Base-by-base conservation (phyloP, 768 basidiomycete genomes). In the Boletellus ananiceps region DNA sequence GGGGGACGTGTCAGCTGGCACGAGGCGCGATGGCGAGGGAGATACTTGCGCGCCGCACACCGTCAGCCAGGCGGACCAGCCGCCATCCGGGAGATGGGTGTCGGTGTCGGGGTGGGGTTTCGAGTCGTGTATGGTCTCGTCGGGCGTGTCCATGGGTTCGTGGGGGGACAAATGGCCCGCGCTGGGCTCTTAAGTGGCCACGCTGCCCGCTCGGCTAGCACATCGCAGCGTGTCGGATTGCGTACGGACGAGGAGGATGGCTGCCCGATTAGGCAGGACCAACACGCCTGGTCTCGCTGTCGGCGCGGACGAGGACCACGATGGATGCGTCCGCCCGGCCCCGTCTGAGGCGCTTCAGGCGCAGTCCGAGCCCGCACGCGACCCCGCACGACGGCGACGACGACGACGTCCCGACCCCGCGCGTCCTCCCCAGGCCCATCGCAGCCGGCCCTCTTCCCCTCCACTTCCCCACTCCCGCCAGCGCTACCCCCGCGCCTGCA, bases 371-470 rank as follows among this genome's bases (percentile, higher is more conserved):
- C 43, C 57, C 53, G 11, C n/a, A n/a, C n/a, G n/a, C n/a, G n/a
- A n/a, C n/a, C n/a, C 48, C 50, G n/a, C 53, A 52, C 25, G 61
- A 59, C 19, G 19, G 19, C 6, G 66, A 66, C 2, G 67, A 67
- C 5, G 68, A 69, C 45, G 58, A 66, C 8, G 29, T 56, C 9
- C 63, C 66, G 6, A 69, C 66, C 2, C 66, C 68, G 7, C 64
- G 66, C 14, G 50, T 69, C 5, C 57, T 19, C 19, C 19, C 19
- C 19, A 19, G 52, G 4, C 39, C 55, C 19, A 68, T 69, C 36
- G 14, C 49, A 8, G 39, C 27, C 55, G 50, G 35, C n/a, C n/a
- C n/a, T n/a, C n/a, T n/a, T n/a, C n/a, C n/a, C n/a, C n/a, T n/a
- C n/a, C n/a, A n/a, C n/a, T n/a, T n/a, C n/a, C n/a, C n/a, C n/a